These are phyloP conservation scores for Penicillium flavigenum DNA, from an alignment of 495 filamentous ascomycete species.

Conservation along the genomic window DNA sequence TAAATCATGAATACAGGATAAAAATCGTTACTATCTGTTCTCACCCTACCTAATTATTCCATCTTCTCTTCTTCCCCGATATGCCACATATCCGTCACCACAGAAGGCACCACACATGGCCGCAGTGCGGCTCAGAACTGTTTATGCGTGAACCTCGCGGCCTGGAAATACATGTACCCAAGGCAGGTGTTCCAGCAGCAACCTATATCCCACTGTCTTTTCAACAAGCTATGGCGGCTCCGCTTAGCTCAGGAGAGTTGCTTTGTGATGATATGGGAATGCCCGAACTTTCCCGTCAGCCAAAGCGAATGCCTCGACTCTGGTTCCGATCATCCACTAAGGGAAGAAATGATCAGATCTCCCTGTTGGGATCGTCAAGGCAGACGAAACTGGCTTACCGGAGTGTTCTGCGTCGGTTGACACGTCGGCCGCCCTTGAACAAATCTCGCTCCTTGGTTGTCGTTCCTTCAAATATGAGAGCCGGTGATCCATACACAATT, in stretches of 20 bases:
- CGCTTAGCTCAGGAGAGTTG: slow-evolving; percentile 26
- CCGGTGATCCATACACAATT: slow-evolving; percentile 23
- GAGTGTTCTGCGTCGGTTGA: slow-evolving; percentile 31
- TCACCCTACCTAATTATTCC: background rate
- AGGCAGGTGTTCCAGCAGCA: background rate
- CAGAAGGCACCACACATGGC: slow-evolving; percentile 43
- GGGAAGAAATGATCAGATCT: slow-evolving; percentile 10
- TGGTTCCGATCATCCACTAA: slow-evolving; percentile 21
- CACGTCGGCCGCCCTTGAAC: slow-evolving; percentile 38
- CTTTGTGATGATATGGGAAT: slow-evolving; percentile 30
- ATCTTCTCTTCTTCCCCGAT: background rate
- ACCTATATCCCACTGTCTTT: slow-evolving; percentile 16
- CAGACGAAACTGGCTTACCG: slow-evolving; percentile 24
- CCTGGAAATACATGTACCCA: slow-evolving; percentile 16
- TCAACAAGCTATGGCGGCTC: slow-evolving; percentile 22
- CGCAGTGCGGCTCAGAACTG: slow-evolving; percentile 36
- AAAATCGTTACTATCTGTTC: background rate
- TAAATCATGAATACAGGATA: slow-evolving; percentile 19
- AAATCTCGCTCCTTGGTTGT: slow-evolving; percentile 39
- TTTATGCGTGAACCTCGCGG: slow-evolving; percentile 23
- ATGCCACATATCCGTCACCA: slow-evolving; percentile 38
- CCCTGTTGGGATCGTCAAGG: slow-evolving; percentile 16
- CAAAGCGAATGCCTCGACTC: slow-evolving; percentile 23
- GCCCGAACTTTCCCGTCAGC: slow-evolving; percentile 36
- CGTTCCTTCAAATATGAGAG: slow-evolving; percentile 29